Percentiles rank a stretch among this genome's conserved stretches.
These are phyloP conservation scores for Paecilomyces sp. DNA, from an alignment of 2,329 filamentous ascomycete genomes.

Conservation along the genomic window DNA sequence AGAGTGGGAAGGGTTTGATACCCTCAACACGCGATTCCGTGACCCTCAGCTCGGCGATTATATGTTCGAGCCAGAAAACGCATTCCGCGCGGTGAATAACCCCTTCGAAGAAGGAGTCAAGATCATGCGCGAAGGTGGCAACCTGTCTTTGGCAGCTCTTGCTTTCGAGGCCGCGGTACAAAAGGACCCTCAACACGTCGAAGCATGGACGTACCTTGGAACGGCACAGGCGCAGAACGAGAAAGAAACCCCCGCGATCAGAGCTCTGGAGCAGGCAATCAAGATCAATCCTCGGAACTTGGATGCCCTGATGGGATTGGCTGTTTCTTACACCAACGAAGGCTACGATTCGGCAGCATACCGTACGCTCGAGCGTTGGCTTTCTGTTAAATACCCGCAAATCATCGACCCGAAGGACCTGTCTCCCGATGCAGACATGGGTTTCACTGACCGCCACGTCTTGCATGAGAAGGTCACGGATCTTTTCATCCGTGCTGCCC, in stretches of 20 bases:
- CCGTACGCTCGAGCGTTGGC: constrained; percentile 91
- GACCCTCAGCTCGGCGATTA: constrained; percentile 83
- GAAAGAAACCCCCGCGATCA: constrained; percentile 92
- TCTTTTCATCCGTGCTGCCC: constrained; percentile 85
- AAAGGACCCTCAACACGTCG: constrained; percentile 76
- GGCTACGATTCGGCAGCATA: constrained; percentile 97
- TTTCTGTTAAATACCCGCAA: constrained; percentile 86
- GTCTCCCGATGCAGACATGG: constrained; percentile 71
- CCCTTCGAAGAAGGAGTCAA: constrained; percentile 89
- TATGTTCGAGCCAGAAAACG: constrained; percentile 89
- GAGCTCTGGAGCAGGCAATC: constrained; percentile 83
- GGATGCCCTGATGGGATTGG: constrained; percentile 85
- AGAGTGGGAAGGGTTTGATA: constrained; percentile 73
- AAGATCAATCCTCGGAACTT: constrained; percentile 83
- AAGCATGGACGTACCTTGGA: constrained; percentile 90
- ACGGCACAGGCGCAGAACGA: constrained; percentile 96
- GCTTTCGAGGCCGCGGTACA: constrained; percentile 95
- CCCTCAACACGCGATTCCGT: constrained; percentile 58
- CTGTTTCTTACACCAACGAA: constrained; percentile 97
- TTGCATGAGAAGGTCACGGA: constrained; percentile 87
- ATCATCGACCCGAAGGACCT: constrained; percentile 67
- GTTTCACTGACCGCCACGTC: constrained; percentile 85
- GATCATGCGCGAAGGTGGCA: constrained; percentile 89
- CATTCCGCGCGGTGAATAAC: constrained; percentile 72
- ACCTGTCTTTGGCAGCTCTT: constrained; percentile 83